Percentiles rank a stretch among this genome's conserved stretches.
These are phyloP conservation scores for Phytophthora tubulina DNA, from an alignment of 352 stramenopile genomes.

Conservation along the genomic window DNA sequence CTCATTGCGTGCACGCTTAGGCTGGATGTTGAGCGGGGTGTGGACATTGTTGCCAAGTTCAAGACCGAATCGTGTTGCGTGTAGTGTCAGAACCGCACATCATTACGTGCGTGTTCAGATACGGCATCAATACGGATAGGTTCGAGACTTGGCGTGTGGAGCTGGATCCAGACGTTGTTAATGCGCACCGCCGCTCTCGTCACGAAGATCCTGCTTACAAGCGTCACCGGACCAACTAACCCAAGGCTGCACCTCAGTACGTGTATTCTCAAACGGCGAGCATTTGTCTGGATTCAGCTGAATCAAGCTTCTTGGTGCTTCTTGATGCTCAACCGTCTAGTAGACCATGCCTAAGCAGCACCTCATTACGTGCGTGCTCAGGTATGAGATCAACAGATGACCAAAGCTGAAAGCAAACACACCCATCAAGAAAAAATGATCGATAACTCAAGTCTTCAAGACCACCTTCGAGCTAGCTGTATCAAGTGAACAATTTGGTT, in stretches of 20 bases:
- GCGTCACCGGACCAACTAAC: neutral
- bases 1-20: constrained; percentile 34
- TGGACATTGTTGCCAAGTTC: constrained; percentile 16
- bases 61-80: constrained; percentile 15
- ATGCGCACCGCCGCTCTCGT: neutral
- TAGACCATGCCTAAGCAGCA: constrained; percentile 3
- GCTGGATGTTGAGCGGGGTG: constrained; percentile 1
- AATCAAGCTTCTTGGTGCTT: neutral
- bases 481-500: neutral
- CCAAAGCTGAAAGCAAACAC: neutral
- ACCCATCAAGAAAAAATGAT: neutral
- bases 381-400: neutral
- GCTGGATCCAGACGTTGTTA: constrained; percentile 7
- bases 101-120: constrained; percentile 38
- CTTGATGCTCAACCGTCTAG: neutral
- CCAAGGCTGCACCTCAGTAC: constrained; percentile 15
- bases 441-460: neutral
- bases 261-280: neutral
- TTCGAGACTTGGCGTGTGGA: constrained; percentile 14
- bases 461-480: neutral
- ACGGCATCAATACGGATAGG: constrained; percentile 1
- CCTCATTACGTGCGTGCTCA: constrained; percentile 27
- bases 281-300: neutral
- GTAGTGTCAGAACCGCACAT: constrained; percentile 29
- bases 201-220: neutral